A percentile compares a stretch with the other conserved stretches of the same genome.
These are phyloP conservation scores for Saxophila tyrrhenica DNA, from an alignment of 495 filamentous ascomycete genomes.

Conservation along the genomic window DNA sequence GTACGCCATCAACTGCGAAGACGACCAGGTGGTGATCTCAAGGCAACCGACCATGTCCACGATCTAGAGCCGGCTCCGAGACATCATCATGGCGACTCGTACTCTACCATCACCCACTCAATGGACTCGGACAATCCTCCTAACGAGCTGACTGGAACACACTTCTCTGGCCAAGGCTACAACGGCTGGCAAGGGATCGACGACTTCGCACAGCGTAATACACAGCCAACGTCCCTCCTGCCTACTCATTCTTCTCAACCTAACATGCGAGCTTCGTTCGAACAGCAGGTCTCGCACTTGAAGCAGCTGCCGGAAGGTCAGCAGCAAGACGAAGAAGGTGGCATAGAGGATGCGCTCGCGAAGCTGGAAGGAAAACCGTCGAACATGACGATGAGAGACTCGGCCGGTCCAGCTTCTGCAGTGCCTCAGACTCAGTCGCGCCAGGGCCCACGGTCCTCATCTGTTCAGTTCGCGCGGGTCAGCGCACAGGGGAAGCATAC, in stretches of 20 bases:
- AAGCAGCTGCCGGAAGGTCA: conserved; percentile 67
- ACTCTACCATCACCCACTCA: conserved; percentile 60
- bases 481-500: not conserved
- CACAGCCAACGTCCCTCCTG: conserved; percentile 46
- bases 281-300: conserved; percentile 78
- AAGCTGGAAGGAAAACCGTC: conserved; percentile 87
- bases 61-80: conserved; percentile 51
- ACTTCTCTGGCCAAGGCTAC: conserved; percentile 21
- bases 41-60: conserved; percentile 62
- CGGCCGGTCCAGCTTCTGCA: not conserved
- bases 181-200: not conserved
- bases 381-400: conserved; percentile 22
- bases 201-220: not conserved
- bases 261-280: conserved; percentile 73
- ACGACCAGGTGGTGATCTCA: conserved; percentile 79
- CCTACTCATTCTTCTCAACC: conserved; percentile 66
- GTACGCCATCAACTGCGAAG: conserved; percentile 56
- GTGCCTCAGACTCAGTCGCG: not conserved
- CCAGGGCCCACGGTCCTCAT: not conserved
- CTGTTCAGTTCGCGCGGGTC: not conserved
- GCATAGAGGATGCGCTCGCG: conserved; percentile 78
- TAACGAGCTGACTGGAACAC: conserved; percentile 21
- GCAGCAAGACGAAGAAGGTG: conserved; percentile 69
- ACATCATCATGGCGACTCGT: conserved; percentile 60
- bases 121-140: conserved; percentile 45